phyloP scores from a whole-genome alignment of 129 eudicot species.

The Artemisia annua region DNA sequence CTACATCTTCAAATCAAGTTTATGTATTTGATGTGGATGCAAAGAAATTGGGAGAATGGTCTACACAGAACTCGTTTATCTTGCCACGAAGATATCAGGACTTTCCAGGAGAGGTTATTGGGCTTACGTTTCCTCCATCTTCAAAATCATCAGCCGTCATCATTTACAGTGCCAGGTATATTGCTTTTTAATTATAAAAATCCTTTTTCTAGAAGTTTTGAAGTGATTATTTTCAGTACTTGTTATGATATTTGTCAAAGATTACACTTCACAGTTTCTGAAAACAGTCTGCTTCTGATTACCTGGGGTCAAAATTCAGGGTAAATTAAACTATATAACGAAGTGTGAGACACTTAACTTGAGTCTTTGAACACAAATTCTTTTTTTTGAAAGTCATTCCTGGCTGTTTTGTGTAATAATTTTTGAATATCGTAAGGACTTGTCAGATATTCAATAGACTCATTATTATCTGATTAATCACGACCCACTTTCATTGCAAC shows the following conservation, averaged over 20 bases:
- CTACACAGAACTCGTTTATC: conserved; percentile 55
- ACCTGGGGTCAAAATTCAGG: no score
- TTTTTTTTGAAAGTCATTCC: no score
- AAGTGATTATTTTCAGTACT: background rate
- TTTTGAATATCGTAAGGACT: no score
- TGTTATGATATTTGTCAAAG: background rate
- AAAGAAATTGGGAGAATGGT: conserved; percentile 91
- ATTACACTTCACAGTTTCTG: no score
- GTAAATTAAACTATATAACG: no score
- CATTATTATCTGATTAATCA: no score
- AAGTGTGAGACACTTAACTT: no score
- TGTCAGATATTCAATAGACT: no score
- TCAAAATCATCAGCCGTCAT: conserved; percentile 57
- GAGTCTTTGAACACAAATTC: no score
- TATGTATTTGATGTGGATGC: conserved; percentile 97
- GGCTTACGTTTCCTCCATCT: conserved; percentile 84
- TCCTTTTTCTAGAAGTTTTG: background rate
- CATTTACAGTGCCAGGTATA: conserved; percentile 85
- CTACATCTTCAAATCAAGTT: conserved; percentile 86
- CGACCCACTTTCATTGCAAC: no score
- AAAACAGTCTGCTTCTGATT: no score
- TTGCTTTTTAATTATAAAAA: background rate
- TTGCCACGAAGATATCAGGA: conserved; percentile 82
- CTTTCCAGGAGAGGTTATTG: conserved; percentile 95
- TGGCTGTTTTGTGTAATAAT: no score